phyloP scores from a whole-genome alignment of 1,139 yeast species.

The Zygoascus hellenicus region DNA sequence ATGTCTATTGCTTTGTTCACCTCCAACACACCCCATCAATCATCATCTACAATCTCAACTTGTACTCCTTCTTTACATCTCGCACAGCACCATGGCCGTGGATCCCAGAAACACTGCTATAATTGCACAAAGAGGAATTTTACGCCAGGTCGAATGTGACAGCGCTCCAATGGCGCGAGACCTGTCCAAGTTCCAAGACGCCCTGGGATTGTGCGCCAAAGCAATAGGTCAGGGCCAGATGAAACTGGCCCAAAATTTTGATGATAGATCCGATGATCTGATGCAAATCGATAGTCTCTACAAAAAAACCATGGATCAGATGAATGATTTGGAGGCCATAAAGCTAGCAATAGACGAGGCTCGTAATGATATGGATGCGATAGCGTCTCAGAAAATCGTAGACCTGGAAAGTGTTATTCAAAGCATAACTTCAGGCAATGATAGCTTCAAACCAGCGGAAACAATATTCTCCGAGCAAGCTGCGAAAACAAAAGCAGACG shows the following conservation, averaged over 20 bases:
- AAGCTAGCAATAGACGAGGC: too few species aligned
- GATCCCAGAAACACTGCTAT: slow-evolving; percentile 1
- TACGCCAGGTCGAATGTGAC: neutral
- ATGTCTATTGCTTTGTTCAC: too few species aligned
- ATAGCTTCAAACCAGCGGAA: slow-evolving; percentile 1
- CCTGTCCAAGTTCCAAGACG: neutral
- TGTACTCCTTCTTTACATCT: neutral
- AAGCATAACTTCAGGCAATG: too few species aligned
- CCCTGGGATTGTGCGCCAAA: neutral
- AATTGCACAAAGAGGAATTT: slow-evolving; percentile 4
- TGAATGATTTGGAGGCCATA: neutral
- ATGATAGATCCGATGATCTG: neutral
- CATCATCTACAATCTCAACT: neutral
- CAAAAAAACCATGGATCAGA: slow-evolving; percentile 1
- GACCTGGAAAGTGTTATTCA: too few species aligned
- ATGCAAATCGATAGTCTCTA: slow-evolving; percentile 1
- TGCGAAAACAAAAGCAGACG: neutral
- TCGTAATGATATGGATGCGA: too few species aligned
- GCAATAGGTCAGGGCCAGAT: slow-evolving; percentile 4
- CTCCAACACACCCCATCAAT: too few species aligned
- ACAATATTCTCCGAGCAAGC: neutral
- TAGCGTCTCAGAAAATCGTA: too few species aligned
- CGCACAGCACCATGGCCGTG: neutral
- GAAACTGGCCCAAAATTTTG: neutral
- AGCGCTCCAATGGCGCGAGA: neutral